Conservation (phyloP, 2,329 filamentous ascomycete species). For the Tolypocladium guangdongense region DNA sequence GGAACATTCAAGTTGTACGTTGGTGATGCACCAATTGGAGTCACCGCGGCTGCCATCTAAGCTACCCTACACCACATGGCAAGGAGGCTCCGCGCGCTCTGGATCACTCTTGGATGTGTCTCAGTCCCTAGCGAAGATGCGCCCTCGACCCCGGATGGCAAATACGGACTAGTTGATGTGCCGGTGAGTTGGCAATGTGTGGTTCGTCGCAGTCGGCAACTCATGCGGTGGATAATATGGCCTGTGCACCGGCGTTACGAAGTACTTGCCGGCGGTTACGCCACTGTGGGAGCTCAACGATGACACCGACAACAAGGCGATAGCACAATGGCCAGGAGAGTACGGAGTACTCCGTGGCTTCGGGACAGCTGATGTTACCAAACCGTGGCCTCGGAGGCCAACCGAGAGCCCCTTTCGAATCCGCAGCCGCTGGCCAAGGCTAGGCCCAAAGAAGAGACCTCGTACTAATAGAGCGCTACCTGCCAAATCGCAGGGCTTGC, state of each 20-base stretch:
- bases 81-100: no score
- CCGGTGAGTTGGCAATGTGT: neutral
- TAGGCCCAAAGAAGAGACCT: neutral
- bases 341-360: no score
- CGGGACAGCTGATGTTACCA: no score
- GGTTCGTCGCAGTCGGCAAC: neutral
- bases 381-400: neutral
- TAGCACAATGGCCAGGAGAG: no score
- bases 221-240: neutral
- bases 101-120: neutral
- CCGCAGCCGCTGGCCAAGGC: neutral
- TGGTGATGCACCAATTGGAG: neutral
- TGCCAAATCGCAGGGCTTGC: neutral
- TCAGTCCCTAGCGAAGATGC: no score
- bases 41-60: neutral
- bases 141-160: neutral
- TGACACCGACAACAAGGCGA: neutral
- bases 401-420: neutral
- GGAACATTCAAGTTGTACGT: neutral
- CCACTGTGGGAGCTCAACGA: neutral
- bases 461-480: neutral
- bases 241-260: rapidly evolving
- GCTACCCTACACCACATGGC: neutral
- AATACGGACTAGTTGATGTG: no score
- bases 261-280: no score